A percentile compares a stretch with the other conserved stretches of the same genome.
phyloP scores from a whole-genome alignment of 495 filamentous ascomycete genomes.

The Penicillium robsamsonii region DNA sequence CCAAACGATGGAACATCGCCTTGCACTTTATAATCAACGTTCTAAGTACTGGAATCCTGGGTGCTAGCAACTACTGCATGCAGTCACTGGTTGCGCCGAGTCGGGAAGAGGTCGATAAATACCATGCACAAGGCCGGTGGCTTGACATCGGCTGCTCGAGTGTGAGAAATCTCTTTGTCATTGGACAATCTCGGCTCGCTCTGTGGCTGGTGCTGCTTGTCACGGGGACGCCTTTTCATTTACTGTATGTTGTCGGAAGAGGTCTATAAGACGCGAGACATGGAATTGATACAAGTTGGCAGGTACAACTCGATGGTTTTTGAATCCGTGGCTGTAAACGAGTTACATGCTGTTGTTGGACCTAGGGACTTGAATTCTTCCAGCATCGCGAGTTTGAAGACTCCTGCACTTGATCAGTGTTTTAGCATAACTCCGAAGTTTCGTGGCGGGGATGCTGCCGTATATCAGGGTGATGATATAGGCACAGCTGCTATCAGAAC shows the following conservation, averaged over 20 bases:
- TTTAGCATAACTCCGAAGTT: too few relatives aligned
- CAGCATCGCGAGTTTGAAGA: conserved; percentile 4
- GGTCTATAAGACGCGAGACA: too few relatives aligned
- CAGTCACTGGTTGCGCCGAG: conserved; percentile 34
- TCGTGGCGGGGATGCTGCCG: too few relatives aligned
- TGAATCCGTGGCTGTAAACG: background rate
- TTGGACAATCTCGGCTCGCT: conserved; percentile 6
- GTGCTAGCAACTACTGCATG: conserved; percentile 40
- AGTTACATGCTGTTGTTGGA: conserved; percentile 1
- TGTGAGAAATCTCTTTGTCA: conserved; percentile 16
- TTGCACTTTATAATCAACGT: conserved; percentile 35
- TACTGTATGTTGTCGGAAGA: conserved; percentile 20
- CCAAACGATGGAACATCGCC: conserved; percentile 12
- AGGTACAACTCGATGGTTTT: conserved; percentile 22
- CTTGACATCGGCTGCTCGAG: conserved; percentile 26
- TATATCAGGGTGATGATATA: too few relatives aligned
- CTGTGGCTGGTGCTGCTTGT: conserved; percentile 18
- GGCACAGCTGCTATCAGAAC: too few relatives aligned
- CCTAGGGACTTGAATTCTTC: conserved; percentile 10
- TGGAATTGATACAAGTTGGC: background rate
- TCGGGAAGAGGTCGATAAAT: conserved; percentile 22
- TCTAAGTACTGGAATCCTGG: conserved; percentile 31
- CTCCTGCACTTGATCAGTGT: background rate
- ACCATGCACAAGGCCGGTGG: conserved; percentile 19
- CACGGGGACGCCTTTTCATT: conserved; percentile 23